phyloP scores from a whole-genome alignment of 805 yeast genomes.

The Candida gorgasii region DNA sequence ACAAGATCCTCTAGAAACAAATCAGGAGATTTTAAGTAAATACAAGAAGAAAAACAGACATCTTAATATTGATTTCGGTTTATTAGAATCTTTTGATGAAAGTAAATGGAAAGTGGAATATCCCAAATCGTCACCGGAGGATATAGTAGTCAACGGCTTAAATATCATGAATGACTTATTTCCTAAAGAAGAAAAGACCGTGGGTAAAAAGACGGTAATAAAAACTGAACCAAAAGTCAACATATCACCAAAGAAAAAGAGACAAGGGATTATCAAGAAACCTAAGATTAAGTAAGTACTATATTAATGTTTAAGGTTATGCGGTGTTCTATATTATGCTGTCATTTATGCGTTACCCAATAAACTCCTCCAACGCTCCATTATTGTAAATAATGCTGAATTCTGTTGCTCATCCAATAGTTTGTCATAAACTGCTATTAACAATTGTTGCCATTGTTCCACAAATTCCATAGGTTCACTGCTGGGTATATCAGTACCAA shows the following conservation, averaged over 20 bases:
- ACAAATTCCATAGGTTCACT: constrained; percentile 22
- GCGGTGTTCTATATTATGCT: no score
- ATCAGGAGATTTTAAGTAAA: constrained; percentile 32
- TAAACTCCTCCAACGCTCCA: constrained; percentile 34
- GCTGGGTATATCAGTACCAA: constrained; percentile 26
- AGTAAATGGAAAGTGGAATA: constrained; percentile 4
- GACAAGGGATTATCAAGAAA: constrained; percentile 8
- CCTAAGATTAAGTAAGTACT: constrained; percentile 2
- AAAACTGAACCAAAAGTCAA: constrained; percentile 3
- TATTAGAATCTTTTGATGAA: constrained; percentile 7
- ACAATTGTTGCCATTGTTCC: constrained; percentile 52
- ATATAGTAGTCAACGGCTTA: constrained; percentile 1
- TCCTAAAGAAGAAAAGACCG: not conserved
- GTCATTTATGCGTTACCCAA: no score
- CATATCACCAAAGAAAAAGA: constrained; percentile 5
- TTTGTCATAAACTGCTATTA: constrained; percentile 43
- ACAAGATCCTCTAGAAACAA: constrained; percentile 36
- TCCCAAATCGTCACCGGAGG: not conserved
- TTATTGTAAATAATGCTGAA: constrained; percentile 28
- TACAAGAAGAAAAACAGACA: constrained; percentile 21
- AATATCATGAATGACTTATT: not conserved
- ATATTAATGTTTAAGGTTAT: no score
- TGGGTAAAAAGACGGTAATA: not conserved
- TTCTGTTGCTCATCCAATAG: constrained; percentile 28
- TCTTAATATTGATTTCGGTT: constrained; percentile 8